These are phyloP conservation scores for Pisolithus microcarpus DNA, from an alignment of 768 basidiomycete species.

Conservation along the genomic window DNA sequence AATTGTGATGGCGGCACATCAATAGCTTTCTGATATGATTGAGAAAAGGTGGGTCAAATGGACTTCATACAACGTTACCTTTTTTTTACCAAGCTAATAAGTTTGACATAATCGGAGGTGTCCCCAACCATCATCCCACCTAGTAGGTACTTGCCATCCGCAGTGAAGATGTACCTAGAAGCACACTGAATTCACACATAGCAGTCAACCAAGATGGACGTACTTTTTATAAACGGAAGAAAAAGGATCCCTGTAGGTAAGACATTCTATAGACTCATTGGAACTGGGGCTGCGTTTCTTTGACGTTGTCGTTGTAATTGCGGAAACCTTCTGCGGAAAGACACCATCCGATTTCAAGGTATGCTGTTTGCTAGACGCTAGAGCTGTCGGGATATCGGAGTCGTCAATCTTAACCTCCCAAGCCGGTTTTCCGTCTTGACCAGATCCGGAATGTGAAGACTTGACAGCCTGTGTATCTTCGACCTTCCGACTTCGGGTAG, in stretches of 20 bases:
- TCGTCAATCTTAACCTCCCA: conserved; percentile 10
- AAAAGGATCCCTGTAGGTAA: conserved; percentile 70
- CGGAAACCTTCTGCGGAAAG: background rate
- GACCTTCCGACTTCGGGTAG: background rate
- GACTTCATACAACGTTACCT: conserved; percentile 28
- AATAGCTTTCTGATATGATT: conserved; percentile 45
- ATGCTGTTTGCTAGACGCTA: conserved; percentile 11
- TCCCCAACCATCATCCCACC: conserved; percentile 83
- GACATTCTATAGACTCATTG: conserved; percentile 44
- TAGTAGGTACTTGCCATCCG: conserved; percentile 62
- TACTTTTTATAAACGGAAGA: conserved; percentile 63
- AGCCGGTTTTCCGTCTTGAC: background rate
- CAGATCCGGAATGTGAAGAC: background rate
- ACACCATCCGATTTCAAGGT: background rate
- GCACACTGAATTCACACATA: background rate
- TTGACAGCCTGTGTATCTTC: background rate
- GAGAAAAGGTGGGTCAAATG: background rate
- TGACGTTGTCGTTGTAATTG: background rate
- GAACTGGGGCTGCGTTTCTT: conserved; percentile 10
- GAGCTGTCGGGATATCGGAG: background rate
- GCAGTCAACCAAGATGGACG: background rate
- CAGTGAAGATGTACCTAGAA: conserved; percentile 54
- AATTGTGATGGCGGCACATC: conserved; percentile 61
- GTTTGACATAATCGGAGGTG: conserved; percentile 58
- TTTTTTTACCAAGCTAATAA: conserved; percentile 69